phyloP scores from a whole-genome alignment of 805 yeast genomes.

The Zygosaccharomyces kombuchaensis region DNA sequence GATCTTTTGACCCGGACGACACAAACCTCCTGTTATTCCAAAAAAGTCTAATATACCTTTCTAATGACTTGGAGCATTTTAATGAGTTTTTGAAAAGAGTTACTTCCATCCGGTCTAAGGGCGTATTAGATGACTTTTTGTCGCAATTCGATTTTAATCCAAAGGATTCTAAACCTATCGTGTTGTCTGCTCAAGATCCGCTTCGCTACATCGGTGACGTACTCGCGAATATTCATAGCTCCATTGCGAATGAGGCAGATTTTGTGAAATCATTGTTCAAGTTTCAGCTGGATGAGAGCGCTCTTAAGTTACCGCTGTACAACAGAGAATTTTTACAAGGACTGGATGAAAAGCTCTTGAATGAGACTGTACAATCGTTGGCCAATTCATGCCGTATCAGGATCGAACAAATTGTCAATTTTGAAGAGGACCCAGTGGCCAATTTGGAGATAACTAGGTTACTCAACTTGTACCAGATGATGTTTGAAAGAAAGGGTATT shows the following conservation, averaged over 20 bases:
- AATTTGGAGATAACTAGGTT: conserved; percentile 59
- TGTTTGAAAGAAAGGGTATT: conserved; percentile 50
- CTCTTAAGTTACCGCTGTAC: conserved; percentile 20
- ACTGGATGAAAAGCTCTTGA: conserved; percentile 27
- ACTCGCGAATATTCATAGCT: conserved; percentile 80
- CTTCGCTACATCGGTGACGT: conserved; percentile 80
- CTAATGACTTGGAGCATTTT: conserved; percentile 47
- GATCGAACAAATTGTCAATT: conserved; percentile 62
- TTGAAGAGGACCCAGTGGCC: conserved; percentile 54
- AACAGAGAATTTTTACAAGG: conserved; percentile 27
- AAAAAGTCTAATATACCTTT: conserved; percentile 33
- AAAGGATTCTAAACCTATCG: conserved; percentile 44
- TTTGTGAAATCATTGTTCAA: conserved; percentile 60
- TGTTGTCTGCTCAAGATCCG: conserved; percentile 72
- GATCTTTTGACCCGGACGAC: conserved; percentile 14
- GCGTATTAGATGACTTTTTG: conserved; percentile 62
- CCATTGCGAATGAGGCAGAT: conserved; percentile 84
- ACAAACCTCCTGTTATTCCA: conserved; percentile 27
- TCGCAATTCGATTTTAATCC: conserved; percentile 43
- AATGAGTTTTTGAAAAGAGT: conserved; percentile 57
- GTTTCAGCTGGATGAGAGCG: conserved; percentile 21
- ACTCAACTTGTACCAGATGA: conserved; percentile 62
- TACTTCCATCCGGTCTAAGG: conserved; percentile 63
- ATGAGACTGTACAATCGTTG: conserved; percentile 31
- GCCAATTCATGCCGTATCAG: conserved; percentile 55